Base-by-base conservation (phyloP, 2,329 filamentous ascomycete genomes). In the Purpureocillium lavendulum region DNA sequence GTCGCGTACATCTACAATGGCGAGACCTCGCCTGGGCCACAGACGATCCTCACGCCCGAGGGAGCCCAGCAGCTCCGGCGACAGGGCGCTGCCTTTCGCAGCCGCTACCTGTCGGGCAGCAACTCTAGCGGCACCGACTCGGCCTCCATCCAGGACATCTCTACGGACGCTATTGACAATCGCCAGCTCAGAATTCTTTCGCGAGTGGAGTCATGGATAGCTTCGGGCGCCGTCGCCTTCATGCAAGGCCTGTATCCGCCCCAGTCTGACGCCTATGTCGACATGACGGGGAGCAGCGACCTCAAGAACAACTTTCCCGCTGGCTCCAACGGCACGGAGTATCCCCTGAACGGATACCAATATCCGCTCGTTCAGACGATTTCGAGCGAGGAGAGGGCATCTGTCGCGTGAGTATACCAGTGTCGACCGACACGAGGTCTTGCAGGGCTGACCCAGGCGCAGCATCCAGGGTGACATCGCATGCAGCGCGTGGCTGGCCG, bases 211-310 rank as follows among this genome's bases (percentile, higher is more conserved):
- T 55, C 60, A 18, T 70, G 63, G 52, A 53, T 89, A 26, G 75
- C 79, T 38, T 80, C 73, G 44, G 80, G 85, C 3, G 86, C 85
- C 28, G 66, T 76, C 38, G 87, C 82, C 1, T 94, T 94, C 60
- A 64, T 92, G 49, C 88, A 95, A 57, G 87, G 83, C 4, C 68
- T 95, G 4, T 95, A 94, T 54, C 87, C 88, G 3, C 85, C 87
- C 0, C 71, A 74, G 1, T 68, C 69, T 4, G 44, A 52, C 9
- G 46, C 51, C 1, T 65, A 62, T 29, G 47, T 49, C 29, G 40
- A 40, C 11, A 40, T 40, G 15, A 54, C 53, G 11, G 60, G 57
- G 4, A 58, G 56, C 16, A 33, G 43, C 9, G 54, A 58, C 29
- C 65, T 72, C 11, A 67, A 76, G 45, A 73, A 69, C 30, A 51